These are phyloP conservation scores for Exophiala xenobiotica DNA, from an alignment of 2,329 filamentous ascomycete genomes.

Conservation along the genomic window DNA sequence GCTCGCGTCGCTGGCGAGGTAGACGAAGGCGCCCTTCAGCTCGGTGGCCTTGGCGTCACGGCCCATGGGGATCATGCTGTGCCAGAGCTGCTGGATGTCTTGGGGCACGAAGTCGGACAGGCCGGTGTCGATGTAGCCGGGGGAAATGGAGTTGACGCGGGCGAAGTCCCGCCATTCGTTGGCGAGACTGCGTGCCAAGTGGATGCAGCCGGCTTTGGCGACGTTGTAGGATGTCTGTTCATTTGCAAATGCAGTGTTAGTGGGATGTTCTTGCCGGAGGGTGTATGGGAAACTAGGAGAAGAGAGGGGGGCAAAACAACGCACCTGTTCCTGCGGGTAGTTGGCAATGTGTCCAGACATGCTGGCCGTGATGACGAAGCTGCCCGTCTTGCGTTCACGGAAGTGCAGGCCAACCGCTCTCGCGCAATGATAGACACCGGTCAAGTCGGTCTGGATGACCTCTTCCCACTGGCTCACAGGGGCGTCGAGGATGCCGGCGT, in stretches of 20 bases:
- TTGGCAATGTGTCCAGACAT: slow-evolving; percentile 59
- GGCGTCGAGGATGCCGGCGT: slow-evolving; percentile 67
- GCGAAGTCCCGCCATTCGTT: slow-evolving; percentile 71
- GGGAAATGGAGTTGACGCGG: slow-evolving; percentile 66
- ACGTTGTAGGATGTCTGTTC: slow-evolving; percentile 58
- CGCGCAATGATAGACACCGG: slow-evolving; percentile 80
- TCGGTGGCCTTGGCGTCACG: slow-evolving; percentile 64
- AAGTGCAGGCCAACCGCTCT: slow-evolving; percentile 83
- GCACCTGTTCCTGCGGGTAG: slow-evolving; percentile 60
- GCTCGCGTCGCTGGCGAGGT: slow-evolving; percentile 49
- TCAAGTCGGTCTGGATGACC: slow-evolving; percentile 83
- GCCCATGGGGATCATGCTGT: slow-evolving; percentile 60
- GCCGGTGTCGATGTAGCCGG: slow-evolving; percentile 68
- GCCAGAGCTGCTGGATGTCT: slow-evolving; percentile 58
- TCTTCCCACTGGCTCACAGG: slow-evolving; percentile 70
- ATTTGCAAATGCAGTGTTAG: slow-evolving; percentile 22
- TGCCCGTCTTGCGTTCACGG: slow-evolving; percentile 63
- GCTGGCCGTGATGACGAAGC: slow-evolving; percentile 65
- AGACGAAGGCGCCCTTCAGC: slow-evolving; percentile 60
- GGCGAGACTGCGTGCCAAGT: slow-evolving; percentile 62
- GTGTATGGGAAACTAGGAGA: neutral
- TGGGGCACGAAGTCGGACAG: slow-evolving; percentile 62
- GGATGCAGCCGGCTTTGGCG: slow-evolving; percentile 66
- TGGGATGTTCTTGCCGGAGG: no score
- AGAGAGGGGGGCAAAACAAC: slow-evolving; percentile 32